Evolutionary conservation across 1,139 yeast genomes (phyloP), one percentile per base, ranked within the genome.

Genomic region (Hansenula sp.): DNA sequence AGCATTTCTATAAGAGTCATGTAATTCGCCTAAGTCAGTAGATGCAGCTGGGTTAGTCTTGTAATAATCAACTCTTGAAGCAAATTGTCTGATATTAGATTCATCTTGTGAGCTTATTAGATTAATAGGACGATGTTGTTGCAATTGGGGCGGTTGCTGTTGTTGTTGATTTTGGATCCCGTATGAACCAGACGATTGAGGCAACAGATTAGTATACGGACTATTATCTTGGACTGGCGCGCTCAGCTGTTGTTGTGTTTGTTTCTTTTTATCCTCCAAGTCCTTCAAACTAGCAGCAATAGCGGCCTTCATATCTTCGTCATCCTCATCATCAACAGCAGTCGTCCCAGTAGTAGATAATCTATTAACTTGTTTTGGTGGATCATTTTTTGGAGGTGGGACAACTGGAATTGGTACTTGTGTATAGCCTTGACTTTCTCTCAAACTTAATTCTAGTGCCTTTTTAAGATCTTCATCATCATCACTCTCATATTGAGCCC

Each of bases 241-340:
- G 8, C 48, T 39, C 27, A 41, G 42, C 21, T 49, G 39, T 31
- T 48, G 54, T 27, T 41, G 47, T 17, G 52, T 50, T 47, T 54
- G 54, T 38, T 50, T 49, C 38, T 62, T 60, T 55, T 60, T 73
- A 58, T 60, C 66, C 53, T 84, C 78, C 61, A 84, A 75, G 48
- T 89, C 96, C 47, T 76, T 73, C 51, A 93, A 72, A 64, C 96
- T 87, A 1, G 96, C 97, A n/a, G 87, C 96, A 48, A 93, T 90
- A 0, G 98, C 99, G 1, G 94, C 96, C 60, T 82, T 86, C 81
- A 93, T 76, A 36, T 89, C 96, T 31, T 84, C 94, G 53, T 93
- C 98, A 28, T 86, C 88, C 9, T 84, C 94, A 2, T 81, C 87
- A 4, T 63, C 75, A 8, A 47, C 29, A 3, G 36, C 24, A n/a